Evolutionary conservation across 2,329 filamentous ascomycete genomes (phyloP), one percentile per base, ranked within the genome.

Genomic region (Scedosporium boydii): DNA sequence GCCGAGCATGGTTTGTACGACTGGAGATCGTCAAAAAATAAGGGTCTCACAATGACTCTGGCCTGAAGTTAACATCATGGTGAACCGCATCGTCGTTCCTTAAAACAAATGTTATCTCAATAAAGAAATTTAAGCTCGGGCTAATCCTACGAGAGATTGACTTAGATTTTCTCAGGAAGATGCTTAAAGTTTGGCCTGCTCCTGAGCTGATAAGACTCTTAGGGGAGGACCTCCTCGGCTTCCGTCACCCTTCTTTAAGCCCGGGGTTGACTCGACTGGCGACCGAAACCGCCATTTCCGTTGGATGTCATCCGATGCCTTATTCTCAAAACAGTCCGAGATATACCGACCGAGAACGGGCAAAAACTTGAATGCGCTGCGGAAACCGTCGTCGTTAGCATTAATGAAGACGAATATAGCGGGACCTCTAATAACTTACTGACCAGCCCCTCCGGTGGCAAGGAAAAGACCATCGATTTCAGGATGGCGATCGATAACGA

Each of bases 401-500:
- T 55, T 12, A n/a, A 14, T 23, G 10, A 55, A 23, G 18, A 12
- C 21, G 48, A 26, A 26, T 23, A 7, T 18, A 16, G 18, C 18
- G 18, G 48, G 18, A 16, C 12, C 4, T 55, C 14, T 9, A 9
- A 34, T 9, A 12, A 55, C 48, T 55, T 55, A 55, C 48, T 88
- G 85, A 3, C 85, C 85, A 65, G 83, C 86, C 60, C 84, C 85
- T 2, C 83, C 85, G 0, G 83, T 86, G 0, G 83, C 83, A 23
- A 88, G 68, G 68, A 88, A 87, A 4, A 87, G 73, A 14, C 80
- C 79, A 62, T 78, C 70, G 72, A 83, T 82, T n/a, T 77, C 74
- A 0, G 88, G 88, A 68, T 91, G 87, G 72, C 87, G 85, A 69
- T 86, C 83, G 64, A 90, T 80, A 62, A 91, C 78, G 75, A 89